Evolutionary conservation across 2,329 filamentous ascomycete species (phyloP).

Genomic region (Cercospora brassicicola): DNA sequence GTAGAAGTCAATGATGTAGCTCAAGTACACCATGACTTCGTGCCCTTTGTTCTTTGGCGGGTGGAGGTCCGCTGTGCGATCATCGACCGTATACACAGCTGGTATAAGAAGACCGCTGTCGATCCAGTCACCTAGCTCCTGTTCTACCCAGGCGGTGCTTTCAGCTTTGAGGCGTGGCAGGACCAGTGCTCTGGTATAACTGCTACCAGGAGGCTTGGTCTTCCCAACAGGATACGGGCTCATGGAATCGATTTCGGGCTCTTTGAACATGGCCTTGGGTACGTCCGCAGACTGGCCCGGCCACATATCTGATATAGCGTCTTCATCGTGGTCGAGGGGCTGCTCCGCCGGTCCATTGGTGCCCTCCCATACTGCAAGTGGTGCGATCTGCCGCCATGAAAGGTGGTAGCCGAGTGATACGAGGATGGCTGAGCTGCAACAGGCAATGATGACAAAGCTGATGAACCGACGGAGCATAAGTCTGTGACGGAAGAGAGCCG

Average conservation of each 20-base stretch:
- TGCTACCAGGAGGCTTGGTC: conserved; percentile 48
- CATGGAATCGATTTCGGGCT: conserved; percentile 30
- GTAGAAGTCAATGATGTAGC: conserved; percentile 63
- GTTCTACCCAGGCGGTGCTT: conserved; percentile 56
- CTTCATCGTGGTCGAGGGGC: conserved; percentile 15
- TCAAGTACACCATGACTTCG: conserved; percentile 63
- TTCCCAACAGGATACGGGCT: conserved; percentile 36
- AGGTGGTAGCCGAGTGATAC: conserved; percentile 41
- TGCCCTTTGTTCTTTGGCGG: conserved; percentile 61
- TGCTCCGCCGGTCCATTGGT: conserved; percentile 34
- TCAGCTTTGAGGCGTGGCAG: conserved; percentile 55
- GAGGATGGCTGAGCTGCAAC: conserved; percentile 37
- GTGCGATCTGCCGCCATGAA: conserved; percentile 43
- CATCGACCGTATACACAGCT: conserved; percentile 56
- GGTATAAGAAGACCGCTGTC: conserved; percentile 41
- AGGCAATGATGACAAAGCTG: conserved; percentile 29
- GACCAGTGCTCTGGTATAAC: conserved; percentile 57
- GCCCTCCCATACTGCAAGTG: conserved; percentile 45
- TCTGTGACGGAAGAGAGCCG: conserved; percentile 31
- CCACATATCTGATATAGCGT: not conserved
- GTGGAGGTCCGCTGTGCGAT: conserved; percentile 48
- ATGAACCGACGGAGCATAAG: conserved; percentile 34
- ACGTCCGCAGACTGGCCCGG: not conserved
- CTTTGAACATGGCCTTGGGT: conserved; percentile 25
- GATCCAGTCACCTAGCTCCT: conserved; percentile 49